Base-by-base conservation (phyloP, 352 stramenopile genomes). In the Globisporangium radiosum region DNA sequence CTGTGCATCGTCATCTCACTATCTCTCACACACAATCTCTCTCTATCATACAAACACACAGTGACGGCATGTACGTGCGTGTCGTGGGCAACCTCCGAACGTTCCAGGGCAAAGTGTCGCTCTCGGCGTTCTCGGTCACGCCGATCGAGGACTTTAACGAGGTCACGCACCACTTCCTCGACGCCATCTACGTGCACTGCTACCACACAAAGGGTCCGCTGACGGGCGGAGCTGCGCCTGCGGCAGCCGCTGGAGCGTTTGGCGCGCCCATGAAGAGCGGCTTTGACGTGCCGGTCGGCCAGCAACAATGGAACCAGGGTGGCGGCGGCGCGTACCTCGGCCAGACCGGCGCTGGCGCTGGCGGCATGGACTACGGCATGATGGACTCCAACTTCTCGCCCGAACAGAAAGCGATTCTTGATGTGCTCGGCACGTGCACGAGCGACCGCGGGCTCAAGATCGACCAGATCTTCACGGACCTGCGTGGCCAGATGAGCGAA, bases 161-260 rank as follows among this genome's bases (percentile, higher is more conserved):
- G 69, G 49, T 99, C n/a, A 98, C 96, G 19, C 85, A 98, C 80
- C 96, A 99, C 67, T 87, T 98, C 45, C 72, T 98, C 53, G 90
- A 98, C 61, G 81, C 92, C 25, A 91, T 97, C n/a, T 93, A 97
- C 64, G 80, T 85, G 11, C 88, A 94, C 61, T 92, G 97, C 69
- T 91, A 88, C 65, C 76, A 88, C 59, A 90, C 81, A 17, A 87
- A 87, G 62, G 85, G 80, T 0, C 63, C 72, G 40, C 50, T 87
- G 39, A 59, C 85, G 38, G 48, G 61, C 25, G 66, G 66, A 15
- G 66, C 62, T 39, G 64, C 60, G 6, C 65, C 67, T 25, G 58
- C 71, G 19, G 56, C 49, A 11, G 51, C 43, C 37, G 48, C 25
- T 43, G 56, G 44, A 44, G 59, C 38, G 37, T 75, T 79, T 14